phyloP scores from a whole-genome alignment of 805 yeast genomes.

The Myxozyma monticola region DNA sequence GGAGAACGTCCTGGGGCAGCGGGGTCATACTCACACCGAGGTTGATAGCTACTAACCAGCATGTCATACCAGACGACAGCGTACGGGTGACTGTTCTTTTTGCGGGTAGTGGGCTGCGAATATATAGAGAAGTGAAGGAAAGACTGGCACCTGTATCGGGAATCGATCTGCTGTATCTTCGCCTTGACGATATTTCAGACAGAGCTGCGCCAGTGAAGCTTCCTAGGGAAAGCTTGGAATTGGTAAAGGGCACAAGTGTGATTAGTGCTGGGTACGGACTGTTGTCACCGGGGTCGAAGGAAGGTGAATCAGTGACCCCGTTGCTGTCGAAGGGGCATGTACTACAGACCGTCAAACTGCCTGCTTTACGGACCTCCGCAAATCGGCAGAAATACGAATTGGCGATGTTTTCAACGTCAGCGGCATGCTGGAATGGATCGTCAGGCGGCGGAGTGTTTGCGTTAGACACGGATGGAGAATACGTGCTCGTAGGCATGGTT shows the following conservation, averaged over 20 bases:
- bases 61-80: constrained; percentile 4
- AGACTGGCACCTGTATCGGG: too few species aligned
- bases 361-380: background rate
- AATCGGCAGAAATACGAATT: background rate
- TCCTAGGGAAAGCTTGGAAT: too few species aligned
- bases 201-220: too few species aligned
- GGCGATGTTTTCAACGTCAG: constrained; percentile 4
- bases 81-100: background rate
- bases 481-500: constrained; percentile 14
- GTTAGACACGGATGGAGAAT: background rate
- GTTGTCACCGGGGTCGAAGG: too few species aligned
- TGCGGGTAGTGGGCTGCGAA: background rate
- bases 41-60: constrained; percentile 16
- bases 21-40: constrained; percentile 7
- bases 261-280: too few species aligned
- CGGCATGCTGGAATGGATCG: constrained; percentile 25
- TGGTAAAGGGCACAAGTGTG: too few species aligned
- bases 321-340: too few species aligned
- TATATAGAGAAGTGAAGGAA: background rate
- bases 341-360: too few species aligned
- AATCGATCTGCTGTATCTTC: too few species aligned
- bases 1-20: constrained; percentile 15
- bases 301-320: too few species aligned
- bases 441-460: constrained; percentile 19
- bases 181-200: too few species aligned